A percentile compares a stretch with the other conserved stretches of the same genome.
phyloP scores from a whole-genome alignment of 2,329 filamentous ascomycete species.

The Penicillium psychrosexuale region DNA sequence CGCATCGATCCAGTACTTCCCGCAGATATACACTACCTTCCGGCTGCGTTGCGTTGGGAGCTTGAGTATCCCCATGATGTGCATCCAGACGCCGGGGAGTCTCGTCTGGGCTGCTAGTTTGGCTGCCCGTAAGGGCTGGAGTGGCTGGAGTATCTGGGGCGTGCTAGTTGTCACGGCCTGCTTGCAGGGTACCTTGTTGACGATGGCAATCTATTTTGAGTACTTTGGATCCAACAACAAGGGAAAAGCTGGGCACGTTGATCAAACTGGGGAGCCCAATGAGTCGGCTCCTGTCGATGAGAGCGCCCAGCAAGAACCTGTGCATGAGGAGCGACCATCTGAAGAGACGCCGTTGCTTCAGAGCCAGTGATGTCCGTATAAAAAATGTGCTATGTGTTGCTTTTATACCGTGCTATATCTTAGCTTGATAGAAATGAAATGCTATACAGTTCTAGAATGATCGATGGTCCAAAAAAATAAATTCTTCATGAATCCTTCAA shows the following conservation, averaged over 20 bases:
- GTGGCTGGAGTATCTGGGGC: slow-evolving; percentile 94
- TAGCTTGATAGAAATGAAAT: slow-evolving; percentile 1
- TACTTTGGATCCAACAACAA: slow-evolving; percentile 48
- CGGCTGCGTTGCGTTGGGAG: slow-evolving; percentile 81
- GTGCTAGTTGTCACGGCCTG: slow-evolving; percentile 82
- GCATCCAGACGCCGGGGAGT: slow-evolving; percentile 91
- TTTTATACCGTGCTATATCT: not conserved
- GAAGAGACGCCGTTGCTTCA: slow-evolving; percentile 38
- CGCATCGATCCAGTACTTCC: slow-evolving; percentile 85
- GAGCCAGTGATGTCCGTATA: slow-evolving; percentile 19
- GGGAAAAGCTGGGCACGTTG: slow-evolving; percentile 19
- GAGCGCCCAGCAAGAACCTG: slow-evolving; percentile 12
- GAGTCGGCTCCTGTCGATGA: slow-evolving; percentile 7
- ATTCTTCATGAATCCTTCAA: not conserved
- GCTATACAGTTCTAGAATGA: slow-evolving; percentile 4
- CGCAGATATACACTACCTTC: slow-evolving; percentile 92
- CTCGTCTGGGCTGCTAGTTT: slow-evolving; percentile 86
- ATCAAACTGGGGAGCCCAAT: slow-evolving; percentile 17
- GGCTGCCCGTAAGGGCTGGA: slow-evolving; percentile 70
- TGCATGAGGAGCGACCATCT: slow-evolving; percentile 23
- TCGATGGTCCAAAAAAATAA: slow-evolving; percentile 6
- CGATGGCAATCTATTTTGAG: slow-evolving; percentile 74
- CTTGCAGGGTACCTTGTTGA: slow-evolving; percentile 77
- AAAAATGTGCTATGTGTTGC: not conserved
- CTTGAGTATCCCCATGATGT: slow-evolving; percentile 96